Base-by-base conservation (phyloP, 495 filamentous ascomycete genomes). In the Staphylotrichum tortipilum region DNA sequence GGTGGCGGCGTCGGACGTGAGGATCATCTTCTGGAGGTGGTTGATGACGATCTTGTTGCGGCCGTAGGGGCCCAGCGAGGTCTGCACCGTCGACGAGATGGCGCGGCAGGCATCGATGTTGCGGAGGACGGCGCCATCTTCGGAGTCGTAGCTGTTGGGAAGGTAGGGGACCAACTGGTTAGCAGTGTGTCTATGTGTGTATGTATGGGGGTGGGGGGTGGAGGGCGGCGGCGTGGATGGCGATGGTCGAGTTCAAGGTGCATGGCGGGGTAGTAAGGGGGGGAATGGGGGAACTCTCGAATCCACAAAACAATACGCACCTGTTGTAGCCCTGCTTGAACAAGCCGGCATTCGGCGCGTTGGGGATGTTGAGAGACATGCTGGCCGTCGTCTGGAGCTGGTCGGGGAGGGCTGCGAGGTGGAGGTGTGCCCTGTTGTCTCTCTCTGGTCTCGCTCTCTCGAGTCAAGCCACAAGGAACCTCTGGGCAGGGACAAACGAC, bases 11-110 rank as follows among this genome's bases (percentile, higher is more conserved):
- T 99, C 94, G 38, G 89, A 95, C 50, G 94, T 99, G 50, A 99
- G 78, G 54, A 95, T 91, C 92, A 97, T 95, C 78, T 99, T 99
- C 72, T 95, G 89, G 50, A 99, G 78, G 74, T 99, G 94, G 73
- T 97, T 99, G 77, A 99, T 96, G 74, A 99, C 88, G 68, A 99
- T 95, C 76, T 99, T 99, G 77, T 97, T 99, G 68, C 94, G 87
- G 63, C 94, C 94, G 67, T 92, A 96, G 44, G 94, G 94, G 42
- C 94, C 92, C 31, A 99, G 78, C 40, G 91, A 97, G 42, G 94
- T 96, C 74, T 94, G 88, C 26, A 99, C 94, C 40, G 94, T 99
- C 54, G 83, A 82, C 12, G 94, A 82, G 68, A 99, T 97, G 37
- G 94, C 88, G 59, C 88, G 82, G 75, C 91, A 97, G 67, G 94